Evolutionary conservation across 352 stramenopile species (phyloP).

Genomic region (Hyaloperonospora arabidopsidis): DNA sequence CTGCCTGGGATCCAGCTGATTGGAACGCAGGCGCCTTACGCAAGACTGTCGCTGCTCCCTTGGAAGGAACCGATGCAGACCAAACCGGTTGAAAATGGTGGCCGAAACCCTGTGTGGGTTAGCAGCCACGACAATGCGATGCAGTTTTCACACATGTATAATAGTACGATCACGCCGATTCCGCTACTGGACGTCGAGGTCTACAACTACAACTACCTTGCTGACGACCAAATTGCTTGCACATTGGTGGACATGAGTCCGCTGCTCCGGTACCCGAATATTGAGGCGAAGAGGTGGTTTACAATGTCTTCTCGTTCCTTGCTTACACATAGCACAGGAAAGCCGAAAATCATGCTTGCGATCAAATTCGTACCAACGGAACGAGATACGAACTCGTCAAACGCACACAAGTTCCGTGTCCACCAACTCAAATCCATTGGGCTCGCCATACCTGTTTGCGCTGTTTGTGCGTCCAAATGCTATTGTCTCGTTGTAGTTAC

Average conservation of each 20-base stretch:
- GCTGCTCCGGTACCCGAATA: slow-evolving; percentile 61
- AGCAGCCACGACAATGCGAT: slow-evolving; percentile 68
- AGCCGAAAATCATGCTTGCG: slow-evolving; percentile 59
- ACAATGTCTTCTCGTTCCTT: slow-evolving; percentile 59
- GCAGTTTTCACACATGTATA: slow-evolving; percentile 86
- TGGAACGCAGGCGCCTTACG: slow-evolving; percentile 61
- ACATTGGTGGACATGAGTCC: slow-evolving; percentile 77
- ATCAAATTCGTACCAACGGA: slow-evolving; percentile 75
- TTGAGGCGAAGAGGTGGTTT: slow-evolving; percentile 74
- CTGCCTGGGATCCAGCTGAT: slow-evolving; percentile 55
- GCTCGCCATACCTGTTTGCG: slow-evolving; percentile 68
- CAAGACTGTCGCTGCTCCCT: slow-evolving; percentile 63
- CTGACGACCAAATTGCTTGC: slow-evolving; percentile 73
- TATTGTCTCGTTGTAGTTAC: neutral
- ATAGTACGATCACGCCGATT: slow-evolving; percentile 81
- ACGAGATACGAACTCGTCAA: slow-evolving; percentile 44
- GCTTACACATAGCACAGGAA: slow-evolving; percentile 37
- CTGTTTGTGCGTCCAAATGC: slow-evolving; percentile 47
- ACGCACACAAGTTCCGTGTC: slow-evolving; percentile 81
- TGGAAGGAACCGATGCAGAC: slow-evolving; percentile 84
- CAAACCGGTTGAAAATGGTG: slow-evolving; percentile 63
- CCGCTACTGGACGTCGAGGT: slow-evolving; percentile 78
- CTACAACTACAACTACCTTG: slow-evolving; percentile 80
- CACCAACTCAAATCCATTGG: slow-evolving; percentile 83
- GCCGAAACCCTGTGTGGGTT: slow-evolving; percentile 67